phyloP scores from a whole-genome alignment of 768 basidiomycete species.

The Collybia nuda region DNA sequence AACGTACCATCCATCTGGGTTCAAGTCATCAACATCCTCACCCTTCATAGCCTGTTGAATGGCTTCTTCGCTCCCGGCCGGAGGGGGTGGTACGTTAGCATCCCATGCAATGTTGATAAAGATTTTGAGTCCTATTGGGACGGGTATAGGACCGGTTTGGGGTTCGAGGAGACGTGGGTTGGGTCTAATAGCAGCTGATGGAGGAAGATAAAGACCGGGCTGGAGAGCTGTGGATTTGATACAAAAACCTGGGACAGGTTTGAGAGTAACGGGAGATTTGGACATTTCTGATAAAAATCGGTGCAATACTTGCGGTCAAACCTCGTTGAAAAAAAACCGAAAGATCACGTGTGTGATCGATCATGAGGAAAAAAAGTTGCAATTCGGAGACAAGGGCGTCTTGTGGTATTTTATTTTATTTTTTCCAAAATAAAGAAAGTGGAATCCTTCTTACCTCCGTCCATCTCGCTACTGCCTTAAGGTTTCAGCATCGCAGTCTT shows the following conservation, averaged over 20 bases:
- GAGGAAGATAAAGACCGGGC: constrained; percentile 32
- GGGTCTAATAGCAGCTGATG: constrained; percentile 7
- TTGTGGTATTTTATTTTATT: too few relatives aligned
- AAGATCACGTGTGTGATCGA: neutral
- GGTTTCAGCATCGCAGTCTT: neutral
- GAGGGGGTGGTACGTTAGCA: constrained; percentile 64
- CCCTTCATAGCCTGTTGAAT: constrained; percentile 60
- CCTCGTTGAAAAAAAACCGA: too few relatives aligned
- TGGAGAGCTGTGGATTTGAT: constrained; percentile 56
- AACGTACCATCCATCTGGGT: constrained; percentile 55
- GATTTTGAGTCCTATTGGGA: constrained; percentile 56
- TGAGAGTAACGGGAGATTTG: constrained; percentile 34
- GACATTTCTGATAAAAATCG: constrained; percentile 14
- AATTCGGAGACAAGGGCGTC: too few relatives aligned
- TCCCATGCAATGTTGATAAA: constrained; percentile 81
- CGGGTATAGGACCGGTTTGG: constrained; percentile 20
- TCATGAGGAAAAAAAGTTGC: neutral
- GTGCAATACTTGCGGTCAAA: neutral
- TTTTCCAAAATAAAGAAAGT: too few relatives aligned
- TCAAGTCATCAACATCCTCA: constrained; percentile 38
- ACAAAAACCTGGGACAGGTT: constrained; percentile 70
- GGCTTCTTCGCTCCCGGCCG: constrained; percentile 54
- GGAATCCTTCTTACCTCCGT: constrained; percentile 8
- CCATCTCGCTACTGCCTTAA: constrained; percentile 1
- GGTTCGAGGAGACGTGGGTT: constrained; percentile 26